phyloP scores from a whole-genome alignment of 495 filamentous ascomycete species.

The Penicillium roqueforti region DNA sequence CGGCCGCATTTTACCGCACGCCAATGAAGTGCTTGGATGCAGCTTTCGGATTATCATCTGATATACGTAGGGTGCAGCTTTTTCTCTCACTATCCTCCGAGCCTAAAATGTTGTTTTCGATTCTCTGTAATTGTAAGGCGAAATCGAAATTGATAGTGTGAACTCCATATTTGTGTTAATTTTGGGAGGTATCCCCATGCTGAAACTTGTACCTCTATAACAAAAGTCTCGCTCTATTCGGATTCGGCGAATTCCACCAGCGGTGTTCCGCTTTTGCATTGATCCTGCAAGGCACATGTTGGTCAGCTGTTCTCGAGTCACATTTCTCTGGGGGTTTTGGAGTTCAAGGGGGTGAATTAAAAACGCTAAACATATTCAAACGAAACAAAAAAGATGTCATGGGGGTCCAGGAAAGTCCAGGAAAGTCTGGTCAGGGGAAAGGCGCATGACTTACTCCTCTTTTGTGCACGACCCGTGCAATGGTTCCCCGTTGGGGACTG shows the following conservation, averaged over 20 bases:
- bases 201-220: not conserved
- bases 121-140: too few species aligned
- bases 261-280: slow-evolving; percentile 57
- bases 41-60: too few species aligned
- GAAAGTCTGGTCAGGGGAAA: not conserved
- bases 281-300: slow-evolving; percentile 43
- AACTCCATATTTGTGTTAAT: not conserved
- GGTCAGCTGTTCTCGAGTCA: slow-evolving; percentile 14
- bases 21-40: not conserved
- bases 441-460: slow-evolving; percentile 66
- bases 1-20: not conserved
- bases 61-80: too few species aligned
- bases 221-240: not conserved
- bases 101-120: too few species aligned
- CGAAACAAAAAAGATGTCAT: not conserved
- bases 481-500: slow-evolving; percentile 75
- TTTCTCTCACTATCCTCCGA: too few species aligned
- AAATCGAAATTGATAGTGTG: not conserved
- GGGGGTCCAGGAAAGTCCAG: not conserved
- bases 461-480: slow-evolving; percentile 78
- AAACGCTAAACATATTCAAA: not conserved
- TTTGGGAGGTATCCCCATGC: too few species aligned
- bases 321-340: not conserved
- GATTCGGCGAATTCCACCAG: slow-evolving; percentile 50
- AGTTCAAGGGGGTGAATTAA: not conserved